Evolutionary conservation across 805 yeast genomes (phyloP).

Genomic region (Lipomyces sp.): DNA sequence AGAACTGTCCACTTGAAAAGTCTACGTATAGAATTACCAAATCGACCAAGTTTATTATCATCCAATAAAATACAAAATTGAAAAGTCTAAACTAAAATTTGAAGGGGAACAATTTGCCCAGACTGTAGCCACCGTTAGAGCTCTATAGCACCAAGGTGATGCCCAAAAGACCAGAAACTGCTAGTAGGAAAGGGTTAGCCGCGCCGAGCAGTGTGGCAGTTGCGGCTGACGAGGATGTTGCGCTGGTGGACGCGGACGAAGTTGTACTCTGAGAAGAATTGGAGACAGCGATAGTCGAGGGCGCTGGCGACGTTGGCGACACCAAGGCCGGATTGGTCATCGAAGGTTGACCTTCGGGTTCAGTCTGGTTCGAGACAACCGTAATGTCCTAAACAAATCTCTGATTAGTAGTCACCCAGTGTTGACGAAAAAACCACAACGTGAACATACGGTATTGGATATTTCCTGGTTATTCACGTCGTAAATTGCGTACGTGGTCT

Average conservation of each 20-base stretch:
- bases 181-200: background rate
- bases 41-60: no score
- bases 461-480: constrained; percentile 43
- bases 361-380: constrained; percentile 33
- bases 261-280: background rate
- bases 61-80: no score
- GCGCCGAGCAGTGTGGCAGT: background rate
- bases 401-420: background rate
- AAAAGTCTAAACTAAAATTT: no score
- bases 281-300: constrained; percentile 3
- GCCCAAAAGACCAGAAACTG: background rate
- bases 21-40: no score
- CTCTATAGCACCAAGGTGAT: background rate
- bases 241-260: background rate
- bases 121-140: no score
- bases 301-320: constrained; percentile 9
- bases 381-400: constrained; percentile 7
- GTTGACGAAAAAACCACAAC: background rate
- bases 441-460: constrained; percentile 35
- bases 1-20: no score
- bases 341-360: constrained; percentile 8
- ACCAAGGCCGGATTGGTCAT: constrained; percentile 16
- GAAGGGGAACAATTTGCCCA: no score
- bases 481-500: constrained; percentile 43
- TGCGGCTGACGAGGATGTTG: constrained; percentile 9